phyloP scores from a whole-genome alignment of 345 rosid species.

The Brassica nigra region DNA sequence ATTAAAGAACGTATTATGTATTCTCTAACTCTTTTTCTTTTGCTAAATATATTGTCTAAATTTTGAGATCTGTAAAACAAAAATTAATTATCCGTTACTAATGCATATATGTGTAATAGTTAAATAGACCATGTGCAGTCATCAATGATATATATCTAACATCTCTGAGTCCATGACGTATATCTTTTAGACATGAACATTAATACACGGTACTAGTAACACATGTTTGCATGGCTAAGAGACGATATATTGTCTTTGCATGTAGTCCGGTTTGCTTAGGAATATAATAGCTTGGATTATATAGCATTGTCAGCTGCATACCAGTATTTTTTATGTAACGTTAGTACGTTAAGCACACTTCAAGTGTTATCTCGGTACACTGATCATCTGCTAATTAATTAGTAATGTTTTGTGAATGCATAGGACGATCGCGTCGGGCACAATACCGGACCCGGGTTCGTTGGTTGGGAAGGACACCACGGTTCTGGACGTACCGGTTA shows the following conservation, averaged over 20 bases:
- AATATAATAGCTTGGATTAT: not conserved
- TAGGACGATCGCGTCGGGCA: slow-evolving; percentile 66
- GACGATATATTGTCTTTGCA: not conserved
- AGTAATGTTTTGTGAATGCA: not conserved
- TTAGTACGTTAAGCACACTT: not conserved
- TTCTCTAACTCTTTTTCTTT: too few relatives aligned
- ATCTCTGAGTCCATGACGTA: not conserved
- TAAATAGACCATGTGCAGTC: not conserved
- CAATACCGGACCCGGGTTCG: slow-evolving; percentile 84
- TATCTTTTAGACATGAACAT: not conserved
- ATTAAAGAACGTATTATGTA: not conserved
- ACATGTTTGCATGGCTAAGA: not conserved
- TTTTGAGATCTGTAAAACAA: not conserved
- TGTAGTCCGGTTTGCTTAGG: not conserved
- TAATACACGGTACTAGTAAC: not conserved
- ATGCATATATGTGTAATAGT: not conserved
- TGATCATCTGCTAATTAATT: not conserved
- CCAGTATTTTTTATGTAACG: not conserved
- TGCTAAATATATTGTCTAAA: not conserved
- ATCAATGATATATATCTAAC: not conserved
- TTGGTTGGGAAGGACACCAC: slow-evolving; percentile 64
- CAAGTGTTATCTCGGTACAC: not conserved
- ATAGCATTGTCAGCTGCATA: not conserved
- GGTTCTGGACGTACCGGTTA: slow-evolving; percentile 59
- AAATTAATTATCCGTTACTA: not conserved